Conservation (phyloP, 176 grass and related monocot species). For the Tuctoria greenei region DNA sequence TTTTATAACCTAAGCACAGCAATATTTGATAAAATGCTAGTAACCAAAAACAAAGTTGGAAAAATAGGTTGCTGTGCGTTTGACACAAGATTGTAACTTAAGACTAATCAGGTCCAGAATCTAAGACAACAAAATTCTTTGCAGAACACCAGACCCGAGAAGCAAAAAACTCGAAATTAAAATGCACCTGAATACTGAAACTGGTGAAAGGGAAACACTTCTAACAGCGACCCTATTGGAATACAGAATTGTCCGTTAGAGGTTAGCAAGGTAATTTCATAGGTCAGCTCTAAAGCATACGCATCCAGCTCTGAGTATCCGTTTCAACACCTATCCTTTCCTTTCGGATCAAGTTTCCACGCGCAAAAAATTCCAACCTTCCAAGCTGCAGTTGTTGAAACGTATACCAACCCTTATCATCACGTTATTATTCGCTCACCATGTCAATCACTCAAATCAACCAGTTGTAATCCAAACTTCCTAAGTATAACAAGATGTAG, state of each 20-base stretch:
- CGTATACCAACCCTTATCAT: constrained; percentile 17
- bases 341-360: constrained; percentile 44
- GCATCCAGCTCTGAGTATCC: not conserved
- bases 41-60: not conserved
- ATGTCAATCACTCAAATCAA: constrained; percentile 32
- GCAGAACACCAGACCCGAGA: not conserved
- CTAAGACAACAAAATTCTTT: not conserved
- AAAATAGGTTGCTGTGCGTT: not conserved
- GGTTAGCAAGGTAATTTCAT: not conserved
- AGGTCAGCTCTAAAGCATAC: constrained; percentile 25
- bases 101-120: not conserved
- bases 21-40: constrained; percentile 14
- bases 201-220: not conserved
- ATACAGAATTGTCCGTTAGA: constrained; percentile 1
- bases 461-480: constrained; percentile 5
- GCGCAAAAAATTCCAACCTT: constrained; percentile 26
- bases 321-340: constrained; percentile 29
- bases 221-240: not conserved
- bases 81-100: not conserved
- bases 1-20: not conserved
- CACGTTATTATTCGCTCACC: constrained; percentile 16
- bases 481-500: not conserved
- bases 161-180: constrained; percentile 2
- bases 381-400: constrained; percentile 23
- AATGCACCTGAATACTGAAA: not conserved